A percentile compares a stretch with the other conserved stretches of the same genome.
Evolutionary conservation across 108 stramenopile species (phyloP).

Genomic region (Cyclotella sp.): DNA sequence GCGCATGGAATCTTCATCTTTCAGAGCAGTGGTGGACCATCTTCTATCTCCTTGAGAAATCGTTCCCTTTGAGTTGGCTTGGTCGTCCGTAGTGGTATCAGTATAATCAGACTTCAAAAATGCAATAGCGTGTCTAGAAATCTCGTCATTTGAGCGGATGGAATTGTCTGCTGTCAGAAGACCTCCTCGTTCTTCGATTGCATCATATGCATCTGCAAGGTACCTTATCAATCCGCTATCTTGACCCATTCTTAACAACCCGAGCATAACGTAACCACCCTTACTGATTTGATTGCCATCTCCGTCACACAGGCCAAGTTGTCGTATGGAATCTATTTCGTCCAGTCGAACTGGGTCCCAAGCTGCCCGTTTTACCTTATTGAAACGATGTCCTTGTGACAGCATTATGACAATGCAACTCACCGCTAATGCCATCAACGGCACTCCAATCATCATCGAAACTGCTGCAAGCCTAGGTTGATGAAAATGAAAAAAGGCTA

Average conservation of each 20-base stretch:
- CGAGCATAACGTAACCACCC: constrained; percentile 38
- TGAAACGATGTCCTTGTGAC: constrained; percentile 35
- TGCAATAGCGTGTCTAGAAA: constrained; percentile 13
- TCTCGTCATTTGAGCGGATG: background rate
- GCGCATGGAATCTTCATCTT: no score
- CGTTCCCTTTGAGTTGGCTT: no score
- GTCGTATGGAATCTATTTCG: constrained; percentile 29
- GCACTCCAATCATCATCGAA: constrained; percentile 47
- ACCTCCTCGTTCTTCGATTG: constrained; percentile 26
- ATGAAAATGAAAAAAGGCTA: no score
- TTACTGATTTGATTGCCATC: constrained; percentile 28
- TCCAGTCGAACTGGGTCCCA: constrained; percentile 27
- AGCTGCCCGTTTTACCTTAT: constrained; percentile 34
- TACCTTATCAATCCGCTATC: constrained; percentile 45
- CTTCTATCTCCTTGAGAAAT: no score
- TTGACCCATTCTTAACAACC: constrained; percentile 42
- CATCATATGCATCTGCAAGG: constrained; percentile 39
- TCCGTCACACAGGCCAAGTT: constrained; percentile 21
- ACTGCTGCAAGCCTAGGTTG: constrained; percentile 40
- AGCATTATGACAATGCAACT: constrained; percentile 42
- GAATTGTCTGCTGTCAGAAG: background rate
- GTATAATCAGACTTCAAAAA: no score
- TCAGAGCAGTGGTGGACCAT: no score
- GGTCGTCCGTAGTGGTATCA: no score
- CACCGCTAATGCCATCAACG: constrained; percentile 45